These are phyloP conservation scores for Ustilago hordei DNA, from an alignment of 1,284 basidiomycete species.

Conservation along the genomic window DNA sequence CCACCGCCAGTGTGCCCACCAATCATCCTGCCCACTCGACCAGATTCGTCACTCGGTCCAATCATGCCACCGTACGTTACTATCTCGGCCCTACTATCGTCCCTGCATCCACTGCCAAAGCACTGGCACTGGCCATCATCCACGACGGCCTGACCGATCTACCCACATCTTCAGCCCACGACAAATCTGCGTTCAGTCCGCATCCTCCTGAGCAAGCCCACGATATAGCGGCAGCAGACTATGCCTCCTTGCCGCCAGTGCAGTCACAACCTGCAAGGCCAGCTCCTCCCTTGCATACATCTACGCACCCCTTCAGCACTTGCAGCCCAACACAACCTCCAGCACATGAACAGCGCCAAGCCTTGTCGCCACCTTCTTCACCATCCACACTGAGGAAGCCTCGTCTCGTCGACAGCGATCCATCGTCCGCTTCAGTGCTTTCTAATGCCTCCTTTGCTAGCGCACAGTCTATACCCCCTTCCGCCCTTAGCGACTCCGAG, in stretches of 20 bases:
- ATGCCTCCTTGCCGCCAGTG: background rate
- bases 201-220: slow-evolving; percentile 7
- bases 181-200: background rate
- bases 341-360: background rate
- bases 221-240: slow-evolving; percentile 17
- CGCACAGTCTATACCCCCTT: slow-evolving; percentile 33
- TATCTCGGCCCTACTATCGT: slow-evolving; percentile 56
- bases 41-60: slow-evolving; percentile 19
- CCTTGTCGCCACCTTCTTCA: slow-evolving; percentile 14
- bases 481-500: slow-evolving; percentile 46
- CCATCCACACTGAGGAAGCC: slow-evolving; percentile 16
- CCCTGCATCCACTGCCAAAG: slow-evolving; percentile 27
- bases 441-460: slow-evolving; percentile 48
- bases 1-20: slow-evolving; percentile 16
- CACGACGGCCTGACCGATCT: slow-evolving; percentile 21
- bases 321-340: slow-evolving; percentile 1
- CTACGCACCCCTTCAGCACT: slow-evolving; percentile 18
- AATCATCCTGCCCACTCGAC: slow-evolving; percentile 18
- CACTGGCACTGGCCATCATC: slow-evolving; percentile 42
- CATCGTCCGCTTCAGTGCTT: slow-evolving; percentile 38
- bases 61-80: slow-evolving; percentile 32
- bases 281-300: slow-evolving; percentile 9
- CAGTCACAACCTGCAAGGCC: background rate
- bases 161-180: background rate
- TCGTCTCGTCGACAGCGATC: slow-evolving; percentile 27